These are phyloP conservation scores for Clathrus columnatus DNA, from an alignment of 768 basidiomycete genomes.

Conservation along the genomic window DNA sequence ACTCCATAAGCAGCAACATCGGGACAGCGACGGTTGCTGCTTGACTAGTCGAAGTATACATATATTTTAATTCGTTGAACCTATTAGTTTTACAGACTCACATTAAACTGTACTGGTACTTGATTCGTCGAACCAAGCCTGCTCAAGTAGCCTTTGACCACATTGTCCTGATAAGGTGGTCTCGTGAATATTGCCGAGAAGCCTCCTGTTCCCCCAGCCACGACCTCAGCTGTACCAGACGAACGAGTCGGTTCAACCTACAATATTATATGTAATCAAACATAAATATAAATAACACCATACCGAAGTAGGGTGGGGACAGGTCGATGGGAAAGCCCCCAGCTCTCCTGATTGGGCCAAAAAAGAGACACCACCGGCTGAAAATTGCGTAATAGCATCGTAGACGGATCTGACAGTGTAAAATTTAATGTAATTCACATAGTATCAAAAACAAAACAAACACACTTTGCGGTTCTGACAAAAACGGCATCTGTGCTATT, in stretches of 20 bases:
- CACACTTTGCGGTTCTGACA: constrained; percentile 19
- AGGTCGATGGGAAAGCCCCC: constrained; percentile 16
- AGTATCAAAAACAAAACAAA: background rate
- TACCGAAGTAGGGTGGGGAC: constrained; percentile 12
- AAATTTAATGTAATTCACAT: background rate
- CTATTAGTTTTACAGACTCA: too few relatives aligned
- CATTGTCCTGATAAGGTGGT: constrained; percentile 18
- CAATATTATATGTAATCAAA: background rate
- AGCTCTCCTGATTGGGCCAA: constrained; percentile 14
- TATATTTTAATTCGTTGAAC: too few relatives aligned
- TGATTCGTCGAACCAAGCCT: constrained; percentile 21
- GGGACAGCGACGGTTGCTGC: constrained; percentile 39
- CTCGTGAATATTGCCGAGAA: constrained; percentile 13
- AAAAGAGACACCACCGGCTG: constrained; percentile 15
- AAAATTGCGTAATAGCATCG: constrained; percentile 20
- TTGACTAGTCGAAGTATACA: background rate
- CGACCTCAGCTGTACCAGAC: constrained; percentile 10
- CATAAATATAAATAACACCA: background rate
- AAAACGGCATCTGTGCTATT: too few relatives aligned
- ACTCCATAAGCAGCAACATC: constrained; percentile 34
- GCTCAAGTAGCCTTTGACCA: constrained; percentile 29
- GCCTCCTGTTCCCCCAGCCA: constrained; percentile 12
- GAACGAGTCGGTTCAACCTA: constrained; percentile 12
- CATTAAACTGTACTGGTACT: constrained; percentile 25
- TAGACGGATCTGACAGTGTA: constrained; percentile 16